Evolutionary conservation across 208 protist genomes (phyloP).

Genomic region (Crithidia bombi): DNA sequence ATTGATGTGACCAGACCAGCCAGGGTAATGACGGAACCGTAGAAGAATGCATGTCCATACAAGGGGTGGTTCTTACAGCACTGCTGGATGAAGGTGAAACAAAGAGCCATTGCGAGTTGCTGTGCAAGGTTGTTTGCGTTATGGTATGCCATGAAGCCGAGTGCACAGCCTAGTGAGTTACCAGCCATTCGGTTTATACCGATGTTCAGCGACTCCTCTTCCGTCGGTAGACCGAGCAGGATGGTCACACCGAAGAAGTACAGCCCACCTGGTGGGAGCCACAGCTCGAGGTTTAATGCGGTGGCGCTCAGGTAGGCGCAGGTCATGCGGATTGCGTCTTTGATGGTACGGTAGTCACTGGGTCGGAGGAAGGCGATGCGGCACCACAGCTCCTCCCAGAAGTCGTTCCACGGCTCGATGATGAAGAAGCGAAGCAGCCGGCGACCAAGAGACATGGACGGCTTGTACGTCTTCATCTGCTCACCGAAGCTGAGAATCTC

Average conservation of each 20-base stretch:
- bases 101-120: constrained; percentile 26
- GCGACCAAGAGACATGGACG: constrained; percentile 31
- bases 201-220: constrained; percentile 54
- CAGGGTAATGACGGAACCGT: constrained; percentile 37
- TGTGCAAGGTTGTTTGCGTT: constrained; percentile 37
- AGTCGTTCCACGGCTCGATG: constrained; percentile 55
- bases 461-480: constrained; percentile 47
- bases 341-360: constrained; percentile 46
- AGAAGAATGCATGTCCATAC: constrained; percentile 46
- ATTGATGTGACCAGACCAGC: constrained; percentile 40
- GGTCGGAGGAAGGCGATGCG: constrained; percentile 52
- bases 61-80: constrained; percentile 40
- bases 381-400: constrained; percentile 53
- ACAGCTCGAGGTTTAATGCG: constrained; percentile 49
- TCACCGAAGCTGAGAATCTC: constrained; percentile 44
- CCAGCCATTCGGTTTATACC: constrained; percentile 41
- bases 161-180: constrained; percentile 42
- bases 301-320: constrained; percentile 48
- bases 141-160: constrained; percentile 44
- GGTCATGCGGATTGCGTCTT: constrained; percentile 65
- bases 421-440: constrained; percentile 49
- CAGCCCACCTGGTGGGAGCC: constrained; percentile 28
- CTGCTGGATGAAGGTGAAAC: constrained; percentile 39
- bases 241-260: constrained; percentile 70
- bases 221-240: constrained; percentile 58